Evolutionary conservation across 768 basidiomycete species (phyloP), one percentile per base, ranked within the genome.

Genomic region (Tulasnella sp.): DNA sequence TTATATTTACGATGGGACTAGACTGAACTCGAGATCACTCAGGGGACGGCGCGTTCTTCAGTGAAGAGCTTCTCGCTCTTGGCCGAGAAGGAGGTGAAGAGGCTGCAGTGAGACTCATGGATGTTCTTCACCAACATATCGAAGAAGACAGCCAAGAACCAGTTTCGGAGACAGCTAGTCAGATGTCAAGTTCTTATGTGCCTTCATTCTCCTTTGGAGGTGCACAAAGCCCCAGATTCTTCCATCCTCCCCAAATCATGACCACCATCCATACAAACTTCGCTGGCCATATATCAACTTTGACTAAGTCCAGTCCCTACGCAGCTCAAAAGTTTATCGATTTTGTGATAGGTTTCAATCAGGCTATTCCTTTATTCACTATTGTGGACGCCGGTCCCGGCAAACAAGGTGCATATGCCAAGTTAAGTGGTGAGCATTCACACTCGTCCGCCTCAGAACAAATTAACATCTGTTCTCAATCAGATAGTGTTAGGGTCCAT

Each of bases 321-420:
- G 52, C 57, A 3, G 22, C n/a, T n/a, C 54, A 59, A 40, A 70
- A 67, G 43, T 76, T 83, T 56, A 77, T 81, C 3, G 77, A 78
- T n/a, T 84, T 84, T 59, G 64, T 78, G 48, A 63, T 72, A 45
- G 82, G 82, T 5, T 82, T 84, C 60, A 82, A 81, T 62, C 77
- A 80, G 63, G 77, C 81, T 9, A 67, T 74, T 12, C 75, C 77
- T 53, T 72, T 78, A 37, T 83, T 83, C 61, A 63, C 74, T 45
- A 76, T 84, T 65, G 70, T 81, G 28, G 82, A 84, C 63, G 80
- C 80, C 45, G 82, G 82, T 42, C 68, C 66, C 54, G 76, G 70
- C 44, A 84, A 84, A 65, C 81, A 84, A 68, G 79, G 76, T 3
- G 81, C 79, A 24, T 81, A 84, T 62, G 72, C 77, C 37, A 84